Conservation (phyloP, 768 basidiomycete genomes). For the Lactifluus pinguis region DNA sequence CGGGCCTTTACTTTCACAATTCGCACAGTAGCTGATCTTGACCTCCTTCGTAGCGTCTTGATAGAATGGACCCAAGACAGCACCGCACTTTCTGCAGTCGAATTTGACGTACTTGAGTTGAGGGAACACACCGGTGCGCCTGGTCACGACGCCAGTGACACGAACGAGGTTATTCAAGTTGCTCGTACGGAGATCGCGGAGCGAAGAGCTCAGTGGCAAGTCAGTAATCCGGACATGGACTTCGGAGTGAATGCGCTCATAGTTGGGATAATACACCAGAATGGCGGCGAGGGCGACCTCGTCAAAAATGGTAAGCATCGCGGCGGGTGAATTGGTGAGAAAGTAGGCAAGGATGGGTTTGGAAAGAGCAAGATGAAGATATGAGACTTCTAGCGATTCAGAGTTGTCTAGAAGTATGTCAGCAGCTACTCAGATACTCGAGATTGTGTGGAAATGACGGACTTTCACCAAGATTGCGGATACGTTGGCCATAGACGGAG, state of each 20-base stretch:
- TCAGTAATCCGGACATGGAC: constrained; percentile 96
- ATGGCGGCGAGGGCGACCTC: constrained; percentile 91
- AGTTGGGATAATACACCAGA: constrained; percentile 90
- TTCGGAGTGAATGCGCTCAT: constrained; percentile 95
- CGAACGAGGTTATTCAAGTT: constrained; percentile 95
- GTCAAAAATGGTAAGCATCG: constrained; percentile 93
- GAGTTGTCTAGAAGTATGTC: constrained; percentile 62
- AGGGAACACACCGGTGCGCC: constrained; percentile 95
- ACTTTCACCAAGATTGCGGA: constrained; percentile 94
- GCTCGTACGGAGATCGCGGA: constrained; percentile 86
- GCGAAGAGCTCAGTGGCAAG: constrained; percentile 79
- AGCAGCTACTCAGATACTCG: neutral
- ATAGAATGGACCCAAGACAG: constrained; percentile 93
- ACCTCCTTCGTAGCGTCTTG: constrained; percentile 95
- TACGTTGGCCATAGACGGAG: constrained; percentile 91
- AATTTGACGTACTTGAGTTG: constrained; percentile 99
- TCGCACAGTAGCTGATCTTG: constrained; percentile 87
- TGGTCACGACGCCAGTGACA: constrained; percentile 91
- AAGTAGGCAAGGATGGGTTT: constrained; percentile 97
- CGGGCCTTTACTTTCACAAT: constrained; percentile 91
- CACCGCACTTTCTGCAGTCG: constrained; percentile 90
- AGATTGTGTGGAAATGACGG: constrained; percentile 20
- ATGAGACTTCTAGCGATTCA: constrained; percentile 96
- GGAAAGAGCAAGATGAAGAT: constrained; percentile 84
- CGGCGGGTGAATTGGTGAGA: constrained; percentile 86